Evolutionary conservation across 2,329 filamentous ascomycete genomes (phyloP).

Genomic region (Diatrype stigma): DNA sequence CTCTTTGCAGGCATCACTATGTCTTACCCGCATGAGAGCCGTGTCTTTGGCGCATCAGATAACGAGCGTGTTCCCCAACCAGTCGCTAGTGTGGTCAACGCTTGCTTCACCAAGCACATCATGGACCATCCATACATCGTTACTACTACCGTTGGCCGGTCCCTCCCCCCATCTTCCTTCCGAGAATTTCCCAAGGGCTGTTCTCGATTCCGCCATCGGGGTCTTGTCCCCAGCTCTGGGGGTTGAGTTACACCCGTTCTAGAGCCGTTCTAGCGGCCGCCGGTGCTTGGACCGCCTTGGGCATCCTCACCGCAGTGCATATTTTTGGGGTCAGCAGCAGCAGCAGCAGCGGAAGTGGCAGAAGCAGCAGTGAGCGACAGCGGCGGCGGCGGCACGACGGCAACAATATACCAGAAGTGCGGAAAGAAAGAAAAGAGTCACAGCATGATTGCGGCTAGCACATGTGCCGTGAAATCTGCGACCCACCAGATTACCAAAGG

Average conservation of each 20-base stretch:
- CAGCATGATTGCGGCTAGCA: conserved; percentile 1
- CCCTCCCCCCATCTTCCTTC: too few species aligned
- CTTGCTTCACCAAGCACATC: too few species aligned
- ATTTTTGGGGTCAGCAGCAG: background rate
- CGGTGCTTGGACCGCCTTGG: background rate
- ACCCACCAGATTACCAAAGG: conserved; percentile 1
- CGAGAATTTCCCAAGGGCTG: too few species aligned
- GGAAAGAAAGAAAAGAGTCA: background rate
- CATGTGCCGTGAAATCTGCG: background rate
- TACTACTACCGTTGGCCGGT: too few species aligned
- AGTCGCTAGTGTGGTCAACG: too few species aligned
- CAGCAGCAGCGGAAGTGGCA: background rate
- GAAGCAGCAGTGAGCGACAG: background rate
- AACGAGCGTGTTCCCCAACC: too few species aligned
- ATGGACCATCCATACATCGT: too few species aligned
- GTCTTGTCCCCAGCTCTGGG: background rate
- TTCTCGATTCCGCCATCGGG: background rate
- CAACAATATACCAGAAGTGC: background rate
- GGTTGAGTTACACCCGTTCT: background rate
- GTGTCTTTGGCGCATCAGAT: too few species aligned
- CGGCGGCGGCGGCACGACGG: too few species aligned
- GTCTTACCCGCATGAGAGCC: too few species aligned
- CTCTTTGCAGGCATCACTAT: too few species aligned
- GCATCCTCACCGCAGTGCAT: background rate
- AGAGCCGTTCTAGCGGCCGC: background rate